Percentiles rank a stretch among this genome's conserved stretches.
These are phyloP conservation scores for Wickerhamomyces sp. DNA, from an alignment of 1,139 yeast species.

Conservation along the genomic window DNA sequence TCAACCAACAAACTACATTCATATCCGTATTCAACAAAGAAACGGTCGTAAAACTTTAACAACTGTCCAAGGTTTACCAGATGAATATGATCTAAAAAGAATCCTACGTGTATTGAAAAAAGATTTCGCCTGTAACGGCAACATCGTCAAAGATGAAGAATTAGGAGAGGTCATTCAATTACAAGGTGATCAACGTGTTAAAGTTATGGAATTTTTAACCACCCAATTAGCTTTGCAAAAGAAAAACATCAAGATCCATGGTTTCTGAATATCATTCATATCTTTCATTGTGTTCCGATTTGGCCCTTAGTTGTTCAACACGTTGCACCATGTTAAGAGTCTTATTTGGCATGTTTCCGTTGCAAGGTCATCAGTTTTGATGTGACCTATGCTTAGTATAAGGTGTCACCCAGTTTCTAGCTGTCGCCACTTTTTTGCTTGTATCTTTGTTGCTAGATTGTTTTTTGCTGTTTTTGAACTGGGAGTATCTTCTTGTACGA, in stretches of 20 bases:
- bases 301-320: neutral
- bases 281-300: neutral
- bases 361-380: too few species aligned
- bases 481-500: too few species aligned
- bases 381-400: too few species aligned
- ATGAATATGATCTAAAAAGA: conserved; percentile 90
- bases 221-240: conserved; percentile 84
- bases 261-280: conserved; percentile 53
- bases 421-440: too few species aligned
- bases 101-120: conserved; percentile 91
- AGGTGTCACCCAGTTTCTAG: too few species aligned
- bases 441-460: too few species aligned
- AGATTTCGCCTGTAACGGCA: conserved; percentile 98
- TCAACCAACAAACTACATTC: conserved; percentile 92
- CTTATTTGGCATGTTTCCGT: too few species aligned
- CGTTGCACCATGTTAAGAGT: too few species aligned
- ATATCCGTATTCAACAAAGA: conserved; percentile 99
- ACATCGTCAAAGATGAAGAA: conserved; percentile 93
- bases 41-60: conserved; percentile 99
- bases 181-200: conserved; percentile 98
- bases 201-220: conserved; percentile 91
- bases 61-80: conserved; percentile 96
- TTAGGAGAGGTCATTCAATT: conserved; percentile 96
- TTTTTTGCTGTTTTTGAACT: too few species aligned
- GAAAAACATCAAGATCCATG: conserved; percentile 97